These are phyloP conservation scores for Psophocarpus tetragonolobus DNA, from an alignment of 306 rosid species.

Conservation along the genomic window DNA sequence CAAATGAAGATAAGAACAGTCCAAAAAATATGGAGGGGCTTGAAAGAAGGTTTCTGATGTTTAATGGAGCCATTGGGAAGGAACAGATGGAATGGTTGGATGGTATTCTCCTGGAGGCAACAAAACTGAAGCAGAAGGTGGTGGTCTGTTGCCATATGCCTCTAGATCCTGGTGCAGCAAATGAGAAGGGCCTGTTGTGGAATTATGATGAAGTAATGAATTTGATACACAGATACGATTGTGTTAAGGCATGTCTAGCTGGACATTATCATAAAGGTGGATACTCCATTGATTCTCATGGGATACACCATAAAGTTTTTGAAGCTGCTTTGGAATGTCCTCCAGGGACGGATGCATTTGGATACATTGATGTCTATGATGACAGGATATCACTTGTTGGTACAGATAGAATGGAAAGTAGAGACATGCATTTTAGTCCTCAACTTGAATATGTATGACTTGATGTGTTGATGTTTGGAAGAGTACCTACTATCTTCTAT, in stretches of 20 bases:
- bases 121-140: constrained; percentile 67
- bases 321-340: constrained; percentile 98
- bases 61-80: constrained; percentile 89
- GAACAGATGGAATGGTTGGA: constrained; percentile 89
- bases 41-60: constrained; percentile 86
- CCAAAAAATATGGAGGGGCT: constrained; percentile 65
- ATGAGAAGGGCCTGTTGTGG: constrained; percentile 66
- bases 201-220: constrained; percentile 80
- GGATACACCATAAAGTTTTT: constrained; percentile 79
- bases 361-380: constrained; percentile 65
- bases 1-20: constrained; percentile 80
- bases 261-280: constrained; percentile 93
- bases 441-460: constrained; percentile 23
- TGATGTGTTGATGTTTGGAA: constrained; percentile 19
- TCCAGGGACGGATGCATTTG: constrained; percentile 74
- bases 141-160: constrained; percentile 84
- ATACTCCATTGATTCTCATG: constrained; percentile 70
- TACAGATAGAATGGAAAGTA: constrained; percentile 59
- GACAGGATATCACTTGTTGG: constrained; percentile 67
- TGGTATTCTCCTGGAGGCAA: constrained; percentile 64
- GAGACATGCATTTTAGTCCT: constrained; percentile 62
- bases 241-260: constrained; percentile 80
- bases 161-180: constrained; percentile 65
- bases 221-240: constrained; percentile 64
- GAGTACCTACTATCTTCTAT: background rate